These are phyloP conservation scores for Pythium coloratum DNA, from an alignment of 352 stramenopile species.

Conservation along the genomic window DNA sequence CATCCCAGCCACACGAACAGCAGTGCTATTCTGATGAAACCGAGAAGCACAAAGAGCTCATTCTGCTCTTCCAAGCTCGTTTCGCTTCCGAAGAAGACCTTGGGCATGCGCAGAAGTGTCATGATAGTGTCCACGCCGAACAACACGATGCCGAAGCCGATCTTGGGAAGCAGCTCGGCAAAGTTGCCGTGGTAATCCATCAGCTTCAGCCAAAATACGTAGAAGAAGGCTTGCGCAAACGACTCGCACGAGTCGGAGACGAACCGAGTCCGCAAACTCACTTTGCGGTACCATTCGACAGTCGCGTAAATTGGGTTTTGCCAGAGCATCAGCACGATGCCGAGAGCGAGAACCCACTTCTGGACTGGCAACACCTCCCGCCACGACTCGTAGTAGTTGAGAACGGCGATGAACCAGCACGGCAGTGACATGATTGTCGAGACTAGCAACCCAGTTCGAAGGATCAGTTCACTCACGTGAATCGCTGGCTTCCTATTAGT, in stretches of 20 bases:
- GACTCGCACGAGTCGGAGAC: constrained; percentile 67
- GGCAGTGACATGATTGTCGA: constrained; percentile 61
- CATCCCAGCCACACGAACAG: constrained; percentile 73
- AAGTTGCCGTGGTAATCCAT: constrained; percentile 59
- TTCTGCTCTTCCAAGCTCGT: constrained; percentile 29
- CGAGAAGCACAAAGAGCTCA: constrained; percentile 66
- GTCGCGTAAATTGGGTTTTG: constrained; percentile 79
- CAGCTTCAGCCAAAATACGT: constrained; percentile 80
- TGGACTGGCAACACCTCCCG: constrained; percentile 58
- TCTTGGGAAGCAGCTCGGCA: constrained; percentile 29
- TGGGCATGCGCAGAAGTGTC: constrained; percentile 66
- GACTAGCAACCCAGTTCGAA: constrained; percentile 61
- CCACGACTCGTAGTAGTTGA: constrained; percentile 63
- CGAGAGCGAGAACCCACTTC: constrained; percentile 68
- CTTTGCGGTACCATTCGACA: constrained; percentile 52
- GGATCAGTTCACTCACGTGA: constrained; percentile 66
- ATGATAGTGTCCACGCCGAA: constrained; percentile 59
- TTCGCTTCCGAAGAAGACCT: constrained; percentile 37
- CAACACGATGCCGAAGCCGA: constrained; percentile 43
- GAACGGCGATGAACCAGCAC: constrained; percentile 67
- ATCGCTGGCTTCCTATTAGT: constrained; percentile 57
- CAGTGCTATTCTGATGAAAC: constrained; percentile 57
- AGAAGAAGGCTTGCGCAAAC: constrained; percentile 73
- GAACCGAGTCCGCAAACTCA: constrained; percentile 64
- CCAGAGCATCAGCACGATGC: constrained; percentile 75